Evolutionary conservation across 2,329 filamentous ascomycete genomes (phyloP), one percentile per base, ranked within the genome.

Genomic region (Monilinia laxa): DNA sequence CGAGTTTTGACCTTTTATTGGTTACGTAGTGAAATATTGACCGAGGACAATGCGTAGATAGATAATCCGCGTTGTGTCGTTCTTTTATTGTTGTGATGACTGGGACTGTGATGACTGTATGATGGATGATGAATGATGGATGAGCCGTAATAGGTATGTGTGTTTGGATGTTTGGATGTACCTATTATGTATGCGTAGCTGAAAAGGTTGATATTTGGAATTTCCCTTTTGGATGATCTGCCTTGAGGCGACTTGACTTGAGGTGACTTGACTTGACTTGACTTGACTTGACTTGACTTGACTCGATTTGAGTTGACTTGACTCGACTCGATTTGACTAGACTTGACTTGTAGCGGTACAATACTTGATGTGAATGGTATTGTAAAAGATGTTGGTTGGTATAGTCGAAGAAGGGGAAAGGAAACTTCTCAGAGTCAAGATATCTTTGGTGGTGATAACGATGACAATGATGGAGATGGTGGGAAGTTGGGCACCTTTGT

Each of bases 1-100:
- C 57, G 42, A 59, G 57, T 59, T 59, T 59, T 35, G 42, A 59
- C 40, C 42, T 47, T 49, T 47, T 10, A 18, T 28, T 42, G 47
- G 45, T 45, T 49, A 49, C 40, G 23, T 58, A 47, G 52, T 9
- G 25, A 49, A 31, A 16, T 31, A n/a, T 16, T n/a, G 40, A 20
- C 12, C 28, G 38, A 45, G 25, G 55, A 23, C 55, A 42, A 28
- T 58, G 55, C 38, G 55, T 45, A 45, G 20, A 20, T 58, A 16
- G 40, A 10, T 16, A 42, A 16, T 42, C 16, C 12, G 12, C 40
- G 40, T 42, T 42, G 4, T 16, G 6, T 42, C 40, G 40, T 16
- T 35, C 31, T 35, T 35, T 35, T 35, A 9, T 35, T 35, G 6
- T 35, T 35, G 5, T 35, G 31, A 9, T 35, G 31, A 35, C 5